Evolutionary conservation across 2,329 filamentous ascomycete species (phyloP), one percentile per base, ranked within the genome.

Genomic region (Orbilia quercus): DNA sequence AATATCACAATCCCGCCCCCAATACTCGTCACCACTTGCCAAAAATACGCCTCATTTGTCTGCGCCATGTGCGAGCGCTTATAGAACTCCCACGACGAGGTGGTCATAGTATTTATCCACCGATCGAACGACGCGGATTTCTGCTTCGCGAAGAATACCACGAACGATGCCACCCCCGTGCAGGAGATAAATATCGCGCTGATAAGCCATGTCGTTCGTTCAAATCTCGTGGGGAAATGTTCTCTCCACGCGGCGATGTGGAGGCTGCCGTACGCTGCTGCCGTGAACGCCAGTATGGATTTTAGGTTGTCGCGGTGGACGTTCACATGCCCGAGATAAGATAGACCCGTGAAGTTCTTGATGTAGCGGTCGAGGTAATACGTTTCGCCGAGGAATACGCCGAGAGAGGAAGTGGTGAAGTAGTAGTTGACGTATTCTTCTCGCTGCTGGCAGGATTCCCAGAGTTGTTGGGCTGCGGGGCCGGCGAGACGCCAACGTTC

Each of bases 221-320:
- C 79, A 2, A 65, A 45, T 0, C 12, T 6, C 6, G 75, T 77
- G 7, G 77, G 75, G 47, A 79, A 80, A 7, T 66, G 18, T 18
- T 65, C 74, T 7, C 73, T 74, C 79, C 78, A 80, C 2, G 75
- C 78, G 0, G 58, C 25, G 18, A 79, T 53, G 51, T 80, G 78
- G 11, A 78, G 40, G 42, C 75, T 75, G 20, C 79, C 79, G 51
- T 80, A 80, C 6, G 71, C 38, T 1, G 72, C 62, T 20, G 58
- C 63, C n/a, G 70, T 71, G 28, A 75, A 74, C 3, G 64, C 64
- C 7, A 69, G 38, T 9, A 69, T 69, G 3, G 54, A 55, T 36
- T 69, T 69, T 23, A 69, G 23, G 36, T 69, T 54, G n/a, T 69
- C 64, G 9, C 64, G 55, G 18, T 69, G 64, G 20, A 69, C 55